Evolutionary conservation across 129 eudicot species (phyloP).

Genomic region (Logfia minima): DNA sequence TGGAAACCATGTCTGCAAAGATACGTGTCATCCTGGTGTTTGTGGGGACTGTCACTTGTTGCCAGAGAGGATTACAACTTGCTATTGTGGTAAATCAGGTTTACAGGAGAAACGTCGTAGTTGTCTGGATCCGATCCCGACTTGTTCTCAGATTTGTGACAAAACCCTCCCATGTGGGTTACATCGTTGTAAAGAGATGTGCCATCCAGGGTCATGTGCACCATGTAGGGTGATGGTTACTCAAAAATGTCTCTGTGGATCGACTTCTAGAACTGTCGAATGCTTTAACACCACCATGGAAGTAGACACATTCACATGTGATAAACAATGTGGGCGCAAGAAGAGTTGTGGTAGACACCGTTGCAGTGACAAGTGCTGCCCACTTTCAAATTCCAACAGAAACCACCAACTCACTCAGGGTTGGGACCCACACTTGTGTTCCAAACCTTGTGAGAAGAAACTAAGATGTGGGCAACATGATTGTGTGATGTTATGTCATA

Average conservation of each 20-base stretch:
- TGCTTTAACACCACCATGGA: constrained; percentile 59
- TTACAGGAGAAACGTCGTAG: constrained; percentile 51
- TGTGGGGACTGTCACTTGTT: constrained; percentile 84
- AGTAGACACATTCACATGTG: constrained; percentile 60
- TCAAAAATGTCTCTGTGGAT: constrained; percentile 84
- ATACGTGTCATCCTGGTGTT: constrained; percentile 84
- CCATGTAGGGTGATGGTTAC: constrained; percentile 69
- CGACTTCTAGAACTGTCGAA: constrained; percentile 73
- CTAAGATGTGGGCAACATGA: constrained; percentile 92
- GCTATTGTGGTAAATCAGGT: constrained; percentile 83
- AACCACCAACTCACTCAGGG: constrained; percentile 31
- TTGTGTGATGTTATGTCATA: constrained; percentile 72
- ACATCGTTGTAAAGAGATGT: constrained; percentile 60
- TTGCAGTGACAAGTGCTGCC: constrained; percentile 86
- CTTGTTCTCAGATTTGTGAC: constrained; percentile 62
- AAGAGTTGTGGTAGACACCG: constrained; percentile 81
- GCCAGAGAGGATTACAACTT: constrained; percentile 67
- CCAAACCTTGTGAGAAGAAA: constrained; percentile 91
- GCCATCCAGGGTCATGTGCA: constrained; percentile 72
- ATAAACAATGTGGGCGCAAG: constrained; percentile 86
- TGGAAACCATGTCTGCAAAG: constrained; percentile 78
- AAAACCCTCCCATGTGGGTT: constrained; percentile 75
- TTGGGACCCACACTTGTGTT: constrained; percentile 86
- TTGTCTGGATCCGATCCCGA: constrained; percentile 85
- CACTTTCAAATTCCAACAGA: constrained; percentile 54